Conservation (phyloP, 2,329 filamentous ascomycete genomes). For the Colletotrichum lentis region DNA sequence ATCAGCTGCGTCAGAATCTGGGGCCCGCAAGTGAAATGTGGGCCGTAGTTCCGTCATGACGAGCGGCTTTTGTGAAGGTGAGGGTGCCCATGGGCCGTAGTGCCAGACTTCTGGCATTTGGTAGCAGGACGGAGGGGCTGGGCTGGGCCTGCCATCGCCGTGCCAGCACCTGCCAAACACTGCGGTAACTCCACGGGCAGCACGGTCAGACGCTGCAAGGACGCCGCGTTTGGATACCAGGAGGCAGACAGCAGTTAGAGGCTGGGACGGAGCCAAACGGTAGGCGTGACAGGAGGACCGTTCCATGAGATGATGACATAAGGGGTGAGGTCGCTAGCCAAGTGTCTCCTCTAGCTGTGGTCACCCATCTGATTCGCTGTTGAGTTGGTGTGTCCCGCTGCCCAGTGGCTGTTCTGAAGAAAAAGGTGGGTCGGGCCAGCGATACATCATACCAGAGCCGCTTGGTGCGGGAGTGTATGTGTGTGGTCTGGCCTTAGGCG, state of each 20-base stretch:
- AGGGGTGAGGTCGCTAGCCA: conserved; percentile 20
- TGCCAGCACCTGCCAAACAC: conserved; percentile 12
- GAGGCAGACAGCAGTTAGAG: neutral
- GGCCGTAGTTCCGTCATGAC: conserved; percentile 26
- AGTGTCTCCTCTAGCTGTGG: neutral
- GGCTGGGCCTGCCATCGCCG: neutral
- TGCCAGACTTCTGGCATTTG: neutral
- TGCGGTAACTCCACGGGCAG: neutral
- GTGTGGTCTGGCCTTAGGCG: neutral
- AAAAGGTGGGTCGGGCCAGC: conserved; percentile 24
- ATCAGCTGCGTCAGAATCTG: conserved; percentile 21
- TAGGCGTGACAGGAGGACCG: conserved; percentile 29
- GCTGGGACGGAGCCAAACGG: conserved; percentile 32
- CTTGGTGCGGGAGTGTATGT: conserved; percentile 11
- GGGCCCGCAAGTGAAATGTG: conserved; percentile 11
- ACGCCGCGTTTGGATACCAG: neutral
- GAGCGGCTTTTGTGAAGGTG: neutral
- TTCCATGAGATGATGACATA: conserved; percentile 29
- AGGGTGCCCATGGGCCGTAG: neutral
- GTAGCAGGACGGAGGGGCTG: neutral
- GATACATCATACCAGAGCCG: conserved; percentile 33
- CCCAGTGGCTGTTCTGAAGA: conserved; percentile 15
- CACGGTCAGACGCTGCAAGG: conserved; percentile 23
- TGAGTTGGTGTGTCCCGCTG: conserved; percentile 12
- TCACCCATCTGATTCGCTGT: conserved; percentile 13